Conservation (phyloP, 441 rosid species). For the Aleurites moluccanus region DNA sequence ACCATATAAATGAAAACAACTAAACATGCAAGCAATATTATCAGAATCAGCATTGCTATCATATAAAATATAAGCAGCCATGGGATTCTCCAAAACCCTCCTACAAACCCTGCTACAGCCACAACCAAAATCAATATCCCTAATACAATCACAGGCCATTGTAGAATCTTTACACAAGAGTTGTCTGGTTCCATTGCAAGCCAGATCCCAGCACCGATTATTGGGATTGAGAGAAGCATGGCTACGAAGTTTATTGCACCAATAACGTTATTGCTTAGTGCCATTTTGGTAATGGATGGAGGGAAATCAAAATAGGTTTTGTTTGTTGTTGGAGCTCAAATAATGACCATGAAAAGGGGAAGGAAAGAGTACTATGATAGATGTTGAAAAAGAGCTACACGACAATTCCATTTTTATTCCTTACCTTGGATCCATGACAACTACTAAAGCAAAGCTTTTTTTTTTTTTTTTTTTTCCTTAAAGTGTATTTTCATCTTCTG, state of each 20-base stretch:
- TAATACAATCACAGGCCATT: conserved; percentile 81
- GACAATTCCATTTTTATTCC: conserved; percentile 35
- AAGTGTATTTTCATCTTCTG: conserved; percentile 10
- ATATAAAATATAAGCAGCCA: conserved; percentile 71
- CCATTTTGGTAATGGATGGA: conserved; percentile 38
- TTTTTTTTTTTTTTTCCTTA: too few relatives aligned
- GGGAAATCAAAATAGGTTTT: not conserved
- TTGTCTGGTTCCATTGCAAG: conserved; percentile 65
- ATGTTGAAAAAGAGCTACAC: too few relatives aligned
- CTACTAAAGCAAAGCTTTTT: conserved; percentile 22
- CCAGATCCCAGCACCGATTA: conserved; percentile 88
- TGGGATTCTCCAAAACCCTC: conserved; percentile 80
- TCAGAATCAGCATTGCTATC: conserved; percentile 66
- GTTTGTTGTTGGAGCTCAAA: conserved; percentile 12
- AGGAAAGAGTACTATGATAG: not conserved
- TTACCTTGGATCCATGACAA: conserved; percentile 41
- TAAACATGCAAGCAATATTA: conserved; percentile 55
- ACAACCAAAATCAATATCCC: conserved; percentile 69
- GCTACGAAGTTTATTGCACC: conserved; percentile 85
- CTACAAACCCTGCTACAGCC: conserved; percentile 72
- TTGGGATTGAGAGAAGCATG: conserved; percentile 76
- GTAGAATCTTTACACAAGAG: conserved; percentile 75
- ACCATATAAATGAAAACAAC: conserved; percentile 75
- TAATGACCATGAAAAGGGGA: conserved; percentile 2
- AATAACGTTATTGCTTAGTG: conserved; percentile 78